These are phyloP conservation scores for Sclerotinia glacialis DNA, from an alignment of 2,329 filamentous ascomycete species.

Conservation along the genomic window DNA sequence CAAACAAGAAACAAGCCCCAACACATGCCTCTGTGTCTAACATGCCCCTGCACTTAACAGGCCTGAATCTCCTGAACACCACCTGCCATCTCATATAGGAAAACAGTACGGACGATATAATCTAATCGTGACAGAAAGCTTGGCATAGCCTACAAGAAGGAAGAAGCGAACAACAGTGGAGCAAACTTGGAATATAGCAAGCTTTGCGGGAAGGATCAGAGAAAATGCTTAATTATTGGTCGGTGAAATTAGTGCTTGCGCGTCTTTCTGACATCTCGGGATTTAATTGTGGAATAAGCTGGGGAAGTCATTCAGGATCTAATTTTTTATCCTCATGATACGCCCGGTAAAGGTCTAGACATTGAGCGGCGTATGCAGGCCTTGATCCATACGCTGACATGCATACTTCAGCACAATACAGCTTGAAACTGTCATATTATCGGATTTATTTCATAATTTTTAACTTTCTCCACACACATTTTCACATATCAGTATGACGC, in stretches of 20 bases:
- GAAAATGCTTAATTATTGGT: too few relatives aligned
- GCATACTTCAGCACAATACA: neutral
- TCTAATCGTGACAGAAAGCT: neutral
- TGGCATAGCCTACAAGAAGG: neutral
- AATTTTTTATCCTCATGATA: neutral
- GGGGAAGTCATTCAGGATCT: neutral
- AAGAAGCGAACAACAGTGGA: neutral
- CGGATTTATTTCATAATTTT: neutral
- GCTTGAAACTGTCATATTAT: neutral
- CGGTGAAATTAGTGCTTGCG: neutral
- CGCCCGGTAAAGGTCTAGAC: neutral
- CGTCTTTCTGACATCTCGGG: neutral
- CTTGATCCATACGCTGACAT: neutral
- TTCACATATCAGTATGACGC: neutral
- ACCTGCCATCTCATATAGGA: neutral
- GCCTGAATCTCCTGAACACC: neutral
- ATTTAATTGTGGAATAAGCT: neutral
- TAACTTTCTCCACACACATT: neutral
- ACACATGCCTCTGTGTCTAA: neutral
- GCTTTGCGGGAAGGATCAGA: slow-evolving; percentile 11
- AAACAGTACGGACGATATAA: neutral
- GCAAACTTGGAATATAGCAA: neutral
- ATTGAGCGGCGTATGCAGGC: neutral
- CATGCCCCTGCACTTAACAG: neutral
- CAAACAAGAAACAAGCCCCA: slow-evolving; percentile 1